phyloP scores from a whole-genome alignment of 225 moss, liverwort and hornwort species.

The Sphagnum contortum region DNA sequence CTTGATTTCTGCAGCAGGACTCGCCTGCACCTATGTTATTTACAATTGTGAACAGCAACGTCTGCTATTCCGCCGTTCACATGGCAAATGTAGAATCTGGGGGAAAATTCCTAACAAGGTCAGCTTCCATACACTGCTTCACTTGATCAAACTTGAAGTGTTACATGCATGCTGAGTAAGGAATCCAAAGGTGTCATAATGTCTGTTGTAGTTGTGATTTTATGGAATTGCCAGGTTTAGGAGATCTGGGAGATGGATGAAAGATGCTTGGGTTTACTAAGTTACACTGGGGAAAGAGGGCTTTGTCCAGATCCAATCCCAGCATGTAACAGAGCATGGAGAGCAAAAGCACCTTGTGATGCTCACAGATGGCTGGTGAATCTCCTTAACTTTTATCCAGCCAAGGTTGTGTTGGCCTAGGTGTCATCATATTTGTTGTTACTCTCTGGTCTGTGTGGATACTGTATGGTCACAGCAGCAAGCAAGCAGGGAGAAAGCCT shows the following conservation, averaged over 20 bases:
- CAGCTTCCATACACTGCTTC: background rate
- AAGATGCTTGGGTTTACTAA: background rate
- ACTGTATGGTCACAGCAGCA: too few species aligned
- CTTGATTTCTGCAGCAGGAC: conserved; percentile 33
- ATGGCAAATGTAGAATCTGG: conserved; percentile 61
- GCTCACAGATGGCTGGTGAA: conserved; percentile 51
- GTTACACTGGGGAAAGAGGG: background rate
- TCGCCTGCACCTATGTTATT: conserved; percentile 49
- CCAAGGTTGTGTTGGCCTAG: too few species aligned
- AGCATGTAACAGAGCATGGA: conserved; percentile 52
- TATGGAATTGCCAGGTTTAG: too few species aligned
- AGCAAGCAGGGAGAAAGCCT: too few species aligned
- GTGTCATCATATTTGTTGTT: too few species aligned
- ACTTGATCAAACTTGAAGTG: too few species aligned
- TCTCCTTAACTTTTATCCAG: background rate
- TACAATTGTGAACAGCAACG: conserved; percentile 62
- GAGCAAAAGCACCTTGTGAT: conserved; percentile 55
- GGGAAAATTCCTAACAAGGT: conserved; percentile 54
- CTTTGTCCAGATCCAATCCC: conserved; percentile 39
- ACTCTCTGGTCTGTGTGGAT: background rate
- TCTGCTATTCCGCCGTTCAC: conserved; percentile 47
- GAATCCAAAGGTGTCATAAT: too few species aligned
- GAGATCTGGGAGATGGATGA: too few species aligned
- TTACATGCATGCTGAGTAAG: too few species aligned
- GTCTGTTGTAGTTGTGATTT: too few species aligned